Conservation (phyloP, 2,329 filamentous ascomycete genomes). For the Leptodontidium sp. region DNA sequence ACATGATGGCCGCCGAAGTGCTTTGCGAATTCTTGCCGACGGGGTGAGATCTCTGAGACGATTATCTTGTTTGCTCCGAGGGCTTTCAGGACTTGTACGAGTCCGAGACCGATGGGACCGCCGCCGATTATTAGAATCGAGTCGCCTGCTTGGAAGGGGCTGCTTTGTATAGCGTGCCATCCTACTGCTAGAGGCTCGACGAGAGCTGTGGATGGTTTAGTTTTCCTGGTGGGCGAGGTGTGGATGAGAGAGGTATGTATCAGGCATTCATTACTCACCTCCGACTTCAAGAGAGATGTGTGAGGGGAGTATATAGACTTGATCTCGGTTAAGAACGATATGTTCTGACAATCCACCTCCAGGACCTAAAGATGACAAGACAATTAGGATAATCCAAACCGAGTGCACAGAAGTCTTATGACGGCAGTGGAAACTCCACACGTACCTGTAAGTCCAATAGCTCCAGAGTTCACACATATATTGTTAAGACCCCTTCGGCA, state of each 20-base stretch:
- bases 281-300: conserved; percentile 57
- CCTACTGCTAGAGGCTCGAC: conserved; percentile 63
- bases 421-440: too few relatives aligned
- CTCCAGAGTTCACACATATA: conserved; percentile 16
- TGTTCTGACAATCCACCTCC: conserved; percentile 51
- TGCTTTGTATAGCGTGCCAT: conserved; percentile 62
- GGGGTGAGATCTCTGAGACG: conserved; percentile 57
- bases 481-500: conserved; percentile 56
- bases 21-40: conserved; percentile 57
- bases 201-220: conserved; percentile 48
- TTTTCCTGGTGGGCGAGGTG: too few relatives aligned
- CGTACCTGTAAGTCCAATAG: conserved; percentile 14
- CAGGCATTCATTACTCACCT: too few relatives aligned
- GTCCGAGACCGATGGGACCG: conserved; percentile 60
- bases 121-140: conserved; percentile 59
- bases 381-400: too few relatives aligned
- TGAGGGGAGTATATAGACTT: conserved; percentile 49
- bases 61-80: conserved; percentile 57
- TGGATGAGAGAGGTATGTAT: too few relatives aligned
- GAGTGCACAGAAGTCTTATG: too few relatives aligned
- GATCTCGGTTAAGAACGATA: conserved; percentile 52
- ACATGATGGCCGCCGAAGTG: conserved; percentile 60
- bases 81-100: conserved; percentile 55
- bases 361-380: conserved; percentile 30
- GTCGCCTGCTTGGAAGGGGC: conserved; percentile 55